Base-by-base conservation (phyloP, 2,329 filamentous ascomycete genomes). In the Lachnellula cervina region DNA sequence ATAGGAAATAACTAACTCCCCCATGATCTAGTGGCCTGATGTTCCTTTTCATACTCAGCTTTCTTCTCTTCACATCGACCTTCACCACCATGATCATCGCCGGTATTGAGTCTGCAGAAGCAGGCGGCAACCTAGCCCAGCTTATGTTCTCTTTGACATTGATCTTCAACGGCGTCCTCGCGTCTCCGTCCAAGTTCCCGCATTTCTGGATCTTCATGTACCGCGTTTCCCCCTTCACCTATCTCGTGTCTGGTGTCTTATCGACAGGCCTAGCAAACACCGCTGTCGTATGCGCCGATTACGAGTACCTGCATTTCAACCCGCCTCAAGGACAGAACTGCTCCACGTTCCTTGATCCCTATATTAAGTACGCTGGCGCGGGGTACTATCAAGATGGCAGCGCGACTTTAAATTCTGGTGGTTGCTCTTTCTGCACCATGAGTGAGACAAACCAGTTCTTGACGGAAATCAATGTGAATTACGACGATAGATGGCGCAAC, bases 151-250 rank as follows among this genome's bases (percentile, higher is more conserved):
- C 80, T 37, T 76, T 93, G 53, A 84, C 80, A 58, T 76, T 92
- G 52, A 81, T 90, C 64, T 93, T 92, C 78, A 89, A 85, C 38
- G 62, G 58, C 77, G 86, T 94, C 49, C 80, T 95, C 59, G 84
- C 84, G 28, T 74, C 76, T 5, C 86, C 87, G 0, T 71, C 73
- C 2, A 70, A 73, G 2, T 79, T 93, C 35, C 88, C 89, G 0
- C 74, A 81, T 5, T 91, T 92, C 78, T 93, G 89, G 88, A 84
- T 87, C 64, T 90, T 90, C 76, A 89, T 91, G 85, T 93, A 93
- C 72, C 82, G 87, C 47, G 74, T 91, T 49, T 90, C 86, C 0
- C 90, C 91, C 0, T 87, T 96, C 61, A 91, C 87, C 0, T 96
- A 95, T 69, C 74, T 92, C 17, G 82, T 93, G 21, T 80, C 80